Evolutionary conservation across 768 basidiomycete species (phyloP).

Genomic region (Peribolospora kevripleyi): DNA sequence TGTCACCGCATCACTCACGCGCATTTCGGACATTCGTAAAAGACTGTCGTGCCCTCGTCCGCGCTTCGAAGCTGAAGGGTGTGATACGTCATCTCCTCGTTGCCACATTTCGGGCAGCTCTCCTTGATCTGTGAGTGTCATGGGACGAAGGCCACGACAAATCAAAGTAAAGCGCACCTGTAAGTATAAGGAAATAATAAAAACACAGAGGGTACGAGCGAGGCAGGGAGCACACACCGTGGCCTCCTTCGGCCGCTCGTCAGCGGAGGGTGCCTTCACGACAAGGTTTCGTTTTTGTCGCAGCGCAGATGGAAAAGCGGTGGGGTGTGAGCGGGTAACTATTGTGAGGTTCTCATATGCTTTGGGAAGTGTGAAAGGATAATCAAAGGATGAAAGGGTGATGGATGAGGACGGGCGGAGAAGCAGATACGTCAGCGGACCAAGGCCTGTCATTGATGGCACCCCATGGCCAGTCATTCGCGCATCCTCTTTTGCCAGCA

Average conservation of each 20-base stretch:
- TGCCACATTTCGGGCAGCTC: constrained; percentile 38
- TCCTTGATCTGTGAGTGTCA: constrained; percentile 44
- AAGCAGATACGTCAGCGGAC: neutral
- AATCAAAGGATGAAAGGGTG: neutral
- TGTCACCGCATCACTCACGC: too few relatives aligned
- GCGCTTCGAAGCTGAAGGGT: constrained; percentile 10
- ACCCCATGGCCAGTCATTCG: neutral
- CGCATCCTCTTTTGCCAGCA: too few relatives aligned
- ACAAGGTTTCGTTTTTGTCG: constrained; percentile 67
- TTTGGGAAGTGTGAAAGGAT: constrained; percentile 15
- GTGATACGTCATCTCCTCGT: constrained; percentile 8
- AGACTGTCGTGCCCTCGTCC: neutral
- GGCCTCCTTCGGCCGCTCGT: constrained; percentile 18
- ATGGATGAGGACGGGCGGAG: neutral
- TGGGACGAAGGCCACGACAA: neutral
- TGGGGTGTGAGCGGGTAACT: constrained; percentile 69
- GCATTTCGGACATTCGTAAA: too few relatives aligned
- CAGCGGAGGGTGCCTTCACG: constrained; percentile 33
- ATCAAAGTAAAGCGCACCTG: neutral
- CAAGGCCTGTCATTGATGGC: neutral
- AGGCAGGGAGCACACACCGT: constrained; percentile 22
- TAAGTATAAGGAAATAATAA: neutral
- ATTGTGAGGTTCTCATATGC: constrained; percentile 83
- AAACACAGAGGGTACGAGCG: constrained; percentile 3
- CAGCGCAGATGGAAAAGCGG: constrained; percentile 76